Percentiles rank a stretch among this genome's conserved stretches.
Evolutionary conservation across 495 filamentous ascomycete species (phyloP).

Genomic region (Penicillium ochrochloron): DNA sequence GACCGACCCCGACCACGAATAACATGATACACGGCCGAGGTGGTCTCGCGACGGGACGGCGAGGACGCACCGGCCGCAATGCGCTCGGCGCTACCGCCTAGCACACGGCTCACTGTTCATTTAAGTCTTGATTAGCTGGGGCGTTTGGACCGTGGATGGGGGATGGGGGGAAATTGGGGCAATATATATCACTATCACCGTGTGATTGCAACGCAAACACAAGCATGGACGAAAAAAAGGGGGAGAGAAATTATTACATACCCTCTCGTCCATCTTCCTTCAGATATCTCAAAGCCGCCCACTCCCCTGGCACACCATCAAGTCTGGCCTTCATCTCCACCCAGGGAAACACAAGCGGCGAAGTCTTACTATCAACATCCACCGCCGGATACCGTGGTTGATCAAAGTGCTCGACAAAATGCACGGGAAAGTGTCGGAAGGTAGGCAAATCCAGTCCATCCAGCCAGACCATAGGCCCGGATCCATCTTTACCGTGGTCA

Average conservation of each 20-base stretch:
- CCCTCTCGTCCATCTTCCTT: slow-evolving; percentile 40
- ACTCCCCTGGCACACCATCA: slow-evolving; percentile 29
- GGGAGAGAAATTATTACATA: slow-evolving; percentile 12
- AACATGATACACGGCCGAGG: slow-evolving; percentile 49
- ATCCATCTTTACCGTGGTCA: slow-evolving; percentile 55
- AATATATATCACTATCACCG: not conserved
- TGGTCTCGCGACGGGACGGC: slow-evolving; percentile 39
- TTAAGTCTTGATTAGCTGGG: slow-evolving; percentile 22
- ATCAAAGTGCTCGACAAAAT: slow-evolving; percentile 53
- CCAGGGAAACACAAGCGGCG: slow-evolving; percentile 50
- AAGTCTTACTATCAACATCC: slow-evolving; percentile 39
- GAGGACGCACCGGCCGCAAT: slow-evolving; percentile 32
- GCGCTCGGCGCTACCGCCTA: slow-evolving; percentile 47
- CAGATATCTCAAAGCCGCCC: slow-evolving; percentile 37
- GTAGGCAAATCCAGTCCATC: slow-evolving; percentile 52
- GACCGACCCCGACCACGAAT: slow-evolving; percentile 41
- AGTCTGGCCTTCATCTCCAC: slow-evolving; percentile 38
- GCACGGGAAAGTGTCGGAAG: slow-evolving; percentile 51
- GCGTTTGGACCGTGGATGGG: not conserved
- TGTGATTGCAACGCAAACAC: not conserved
- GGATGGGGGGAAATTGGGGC: not conserved
- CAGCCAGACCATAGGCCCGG: slow-evolving; percentile 57
- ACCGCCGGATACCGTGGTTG: slow-evolving; percentile 47
- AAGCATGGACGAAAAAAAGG: not conserved
- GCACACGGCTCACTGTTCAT: slow-evolving; percentile 35